Percentiles rank a stretch among this genome's conserved stretches.
Conservation (phyloP, 1,284 basidiomycete genomes). For the Microbotryomycetes sp. region DNA sequence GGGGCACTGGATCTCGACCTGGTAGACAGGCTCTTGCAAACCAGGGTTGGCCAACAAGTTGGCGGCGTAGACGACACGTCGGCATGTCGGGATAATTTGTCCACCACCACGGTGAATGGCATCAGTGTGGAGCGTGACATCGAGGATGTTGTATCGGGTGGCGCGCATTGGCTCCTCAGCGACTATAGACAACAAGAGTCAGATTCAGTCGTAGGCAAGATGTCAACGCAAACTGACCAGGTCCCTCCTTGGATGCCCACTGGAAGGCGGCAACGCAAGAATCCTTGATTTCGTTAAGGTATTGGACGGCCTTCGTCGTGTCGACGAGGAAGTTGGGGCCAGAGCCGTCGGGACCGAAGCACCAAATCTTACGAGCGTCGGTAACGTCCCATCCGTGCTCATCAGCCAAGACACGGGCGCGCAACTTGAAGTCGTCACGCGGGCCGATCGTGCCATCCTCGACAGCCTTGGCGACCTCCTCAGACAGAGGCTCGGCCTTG, state of each 20-base stretch:
- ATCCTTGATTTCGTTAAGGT: constrained; percentile 89
- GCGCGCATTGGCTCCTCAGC: constrained; percentile 99
- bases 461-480: constrained; percentile 89
- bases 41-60: constrained; percentile 82
- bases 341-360: constrained; percentile 97
- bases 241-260: constrained; percentile 93
- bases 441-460: constrained; percentile 78
- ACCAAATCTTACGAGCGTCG: constrained; percentile 99
- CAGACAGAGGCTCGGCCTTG: constrained; percentile 86
- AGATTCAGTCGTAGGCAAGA: neutral
- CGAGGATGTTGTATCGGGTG: constrained; percentile 89
- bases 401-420: constrained; percentile 92
- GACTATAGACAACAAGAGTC: constrained; percentile 39
- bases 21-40: constrained; percentile 94
- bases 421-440: constrained; percentile 96
- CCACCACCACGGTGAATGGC: constrained; percentile 99
- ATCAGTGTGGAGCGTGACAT: constrained; percentile 96
- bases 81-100: constrained; percentile 91
- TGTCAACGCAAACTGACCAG: neutral
- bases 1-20: constrained; percentile 92
- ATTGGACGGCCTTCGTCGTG: constrained; percentile 60
- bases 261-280: constrained; percentile 99
- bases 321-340: constrained; percentile 97
- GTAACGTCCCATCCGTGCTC: constrained; percentile 98
- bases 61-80: constrained; percentile 95